Evolutionary conservation across 208 protist genomes (phyloP).

Genomic region (Leishmania braziliensis): DNA sequence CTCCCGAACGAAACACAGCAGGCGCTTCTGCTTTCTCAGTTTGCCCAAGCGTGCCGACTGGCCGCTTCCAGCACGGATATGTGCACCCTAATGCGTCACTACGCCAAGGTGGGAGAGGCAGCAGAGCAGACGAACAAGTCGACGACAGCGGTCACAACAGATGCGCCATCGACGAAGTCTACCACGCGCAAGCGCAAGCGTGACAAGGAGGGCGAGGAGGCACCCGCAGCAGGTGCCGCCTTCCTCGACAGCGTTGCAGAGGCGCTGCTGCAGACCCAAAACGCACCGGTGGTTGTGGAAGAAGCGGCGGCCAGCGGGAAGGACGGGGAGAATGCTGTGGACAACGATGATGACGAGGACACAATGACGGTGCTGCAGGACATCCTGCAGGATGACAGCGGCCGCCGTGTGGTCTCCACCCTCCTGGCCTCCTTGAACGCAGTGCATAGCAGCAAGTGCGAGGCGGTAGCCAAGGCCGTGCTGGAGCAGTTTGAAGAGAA

Average conservation of each 20-base stretch:
- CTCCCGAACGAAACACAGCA: conserved; percentile 48
- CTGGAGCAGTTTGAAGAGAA: conserved; percentile 84
- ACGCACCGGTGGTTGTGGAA: conserved; percentile 41
- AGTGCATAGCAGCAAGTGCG: conserved; percentile 37
- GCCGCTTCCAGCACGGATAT: conserved; percentile 62
- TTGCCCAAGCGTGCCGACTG: conserved; percentile 79
- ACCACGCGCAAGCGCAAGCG: conserved; percentile 47
- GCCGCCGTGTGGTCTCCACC: conserved; percentile 72
- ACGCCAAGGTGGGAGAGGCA: conserved; percentile 24
- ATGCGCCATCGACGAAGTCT: conserved; percentile 14
- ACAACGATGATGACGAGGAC: conserved; percentile 45
- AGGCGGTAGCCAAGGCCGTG: conserved; percentile 53
- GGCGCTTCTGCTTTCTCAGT: conserved; percentile 65
- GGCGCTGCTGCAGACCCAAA: conserved; percentile 53
- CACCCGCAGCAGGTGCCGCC: conserved; percentile 6
- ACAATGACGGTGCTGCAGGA: conserved; percentile 70
- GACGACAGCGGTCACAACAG: background rate
- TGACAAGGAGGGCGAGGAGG: conserved; percentile 3
- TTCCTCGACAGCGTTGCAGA: conserved; percentile 51
- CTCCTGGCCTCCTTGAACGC: conserved; percentile 59
- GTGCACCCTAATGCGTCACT: conserved; percentile 68
- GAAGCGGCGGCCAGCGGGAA: conserved; percentile 26
- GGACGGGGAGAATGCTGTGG: conserved; percentile 13
- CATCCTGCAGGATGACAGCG: conserved; percentile 79
- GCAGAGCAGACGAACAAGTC: background rate